phyloP scores from a whole-genome alignment of 2,329 filamentous ascomycete genomes.

The Calonectria leucothoes region DNA sequence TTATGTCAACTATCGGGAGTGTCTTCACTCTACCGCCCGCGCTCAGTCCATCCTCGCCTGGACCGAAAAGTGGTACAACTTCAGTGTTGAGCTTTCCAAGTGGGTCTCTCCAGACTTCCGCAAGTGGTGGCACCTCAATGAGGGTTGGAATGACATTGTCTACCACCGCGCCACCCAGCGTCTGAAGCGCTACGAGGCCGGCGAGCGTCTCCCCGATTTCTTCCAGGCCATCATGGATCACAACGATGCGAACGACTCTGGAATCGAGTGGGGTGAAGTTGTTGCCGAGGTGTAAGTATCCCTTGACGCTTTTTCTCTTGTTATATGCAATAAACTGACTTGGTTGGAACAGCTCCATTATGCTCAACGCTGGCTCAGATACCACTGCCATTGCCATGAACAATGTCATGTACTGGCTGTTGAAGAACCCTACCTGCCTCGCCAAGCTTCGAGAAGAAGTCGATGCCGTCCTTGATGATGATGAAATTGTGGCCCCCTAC shows the following conservation, averaged over 20 bases:
- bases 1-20: slow-evolving; percentile 59
- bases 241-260: slow-evolving; percentile 49
- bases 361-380: slow-evolving; percentile 63
- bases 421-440: slow-evolving; percentile 57
- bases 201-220: slow-evolving; percentile 69
- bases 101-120: slow-evolving; percentile 55
- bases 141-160: slow-evolving; percentile 53
- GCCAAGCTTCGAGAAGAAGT: slow-evolving; percentile 57
- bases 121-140: slow-evolving; percentile 40
- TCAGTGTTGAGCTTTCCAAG: slow-evolving; percentile 59
- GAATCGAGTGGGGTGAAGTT: slow-evolving; percentile 68
- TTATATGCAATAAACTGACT: not conserved
- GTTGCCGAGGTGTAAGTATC: slow-evolving; percentile 59
- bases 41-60: slow-evolving; percentile 63
- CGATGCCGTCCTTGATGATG: slow-evolving; percentile 54
- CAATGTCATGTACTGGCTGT: slow-evolving; percentile 64
- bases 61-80: slow-evolving; percentile 62
- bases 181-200: slow-evolving; percentile 42
- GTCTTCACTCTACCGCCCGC: slow-evolving; percentile 61
- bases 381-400: slow-evolving; percentile 62
- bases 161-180: slow-evolving; percentile 54
- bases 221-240: slow-evolving; percentile 66
- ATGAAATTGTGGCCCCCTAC: slow-evolving; percentile 59
- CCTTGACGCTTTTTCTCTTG: not conserved
- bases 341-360: slow-evolving; percentile 47